Evolutionary conservation across 768 basidiomycete genomes (phyloP), one percentile per base, ranked within the genome.

Genomic region (Gymnopilus dilepis): DNA sequence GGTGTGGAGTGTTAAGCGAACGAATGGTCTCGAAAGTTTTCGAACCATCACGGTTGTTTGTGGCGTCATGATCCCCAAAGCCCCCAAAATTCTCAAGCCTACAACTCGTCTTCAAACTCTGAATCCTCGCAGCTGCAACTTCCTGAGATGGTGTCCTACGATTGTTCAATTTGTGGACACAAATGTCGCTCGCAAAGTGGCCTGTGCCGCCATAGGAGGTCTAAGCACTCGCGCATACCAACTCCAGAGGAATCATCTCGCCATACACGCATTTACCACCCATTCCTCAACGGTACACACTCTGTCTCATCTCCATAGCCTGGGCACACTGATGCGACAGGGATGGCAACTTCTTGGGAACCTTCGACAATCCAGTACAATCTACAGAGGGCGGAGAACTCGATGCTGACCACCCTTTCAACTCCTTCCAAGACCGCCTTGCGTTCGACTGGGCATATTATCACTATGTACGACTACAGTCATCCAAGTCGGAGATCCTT

Each of bases 401-500:
- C n/a, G n/a, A n/a, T n/a, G n/a, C n/a, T n/a, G 52, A 38, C 8
- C 72, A 69, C 51, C 47, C 65, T 3, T 77, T 70, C 68, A 61
- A 26, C 12, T 74, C 74, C 34, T 76, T 76, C 48, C 4, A 59
- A 24, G 66, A 68, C 40, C 56, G 68, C 1, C 6, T 69, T 0
- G 64, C 65, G 2, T 77, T 76, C 56, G 70, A 76, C 21, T 73
- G 57, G n/a, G 73, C 75, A 0, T 30, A 73, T 17, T 67, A 70
- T 47, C 65, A 69, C 28, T 75, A 67, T 56, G 66, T 69, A 6
- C 31, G 67, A 38, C 53, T 71, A 21, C 69, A 75, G 55, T 66
- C 60, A 7, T 74, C 72, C 24, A 64, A 61, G 43, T 38, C 24
- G 9, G 38, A 67, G 2, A 70, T 72, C 12, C 37, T 62, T n/a